These are phyloP conservation scores for Solanum corneliomulleri DNA, from an alignment of 257 asterid species.

Conservation along the genomic window DNA sequence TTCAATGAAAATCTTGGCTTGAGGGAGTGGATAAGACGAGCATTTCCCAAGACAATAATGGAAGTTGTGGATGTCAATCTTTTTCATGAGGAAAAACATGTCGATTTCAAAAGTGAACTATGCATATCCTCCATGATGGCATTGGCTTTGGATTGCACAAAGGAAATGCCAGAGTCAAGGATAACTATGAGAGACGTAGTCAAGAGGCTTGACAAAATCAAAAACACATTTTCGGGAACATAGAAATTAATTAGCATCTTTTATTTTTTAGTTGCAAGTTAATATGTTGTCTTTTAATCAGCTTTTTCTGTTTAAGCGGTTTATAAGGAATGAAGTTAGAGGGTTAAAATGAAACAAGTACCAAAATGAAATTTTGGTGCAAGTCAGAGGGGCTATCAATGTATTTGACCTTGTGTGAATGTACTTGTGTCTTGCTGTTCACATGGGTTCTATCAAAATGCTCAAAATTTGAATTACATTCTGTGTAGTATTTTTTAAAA, in stretches of 20 bases:
- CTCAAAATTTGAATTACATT: neutral
- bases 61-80: neutral
- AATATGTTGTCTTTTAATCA: neutral
- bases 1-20: conserved; percentile 7
- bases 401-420: neutral
- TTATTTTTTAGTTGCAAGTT: neutral
- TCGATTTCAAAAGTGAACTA: neutral
- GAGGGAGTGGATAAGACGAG: conserved; percentile 10
- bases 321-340: neutral
- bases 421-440: neutral
- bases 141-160: neutral
- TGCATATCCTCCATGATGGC: neutral
- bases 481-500: neutral
- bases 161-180: neutral
- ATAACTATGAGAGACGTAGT: neutral
- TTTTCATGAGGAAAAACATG: neutral
- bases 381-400: neutral
- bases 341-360: neutral
- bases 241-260: neutral
- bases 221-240: neutral
- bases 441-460: neutral
- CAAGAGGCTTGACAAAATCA: neutral
- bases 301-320: neutral
- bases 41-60: neutral
- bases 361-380: neutral